phyloP scores from a whole-genome alignment of 2,329 filamentous ascomycete species.

The Penicillium psychrosexuale region DNA sequence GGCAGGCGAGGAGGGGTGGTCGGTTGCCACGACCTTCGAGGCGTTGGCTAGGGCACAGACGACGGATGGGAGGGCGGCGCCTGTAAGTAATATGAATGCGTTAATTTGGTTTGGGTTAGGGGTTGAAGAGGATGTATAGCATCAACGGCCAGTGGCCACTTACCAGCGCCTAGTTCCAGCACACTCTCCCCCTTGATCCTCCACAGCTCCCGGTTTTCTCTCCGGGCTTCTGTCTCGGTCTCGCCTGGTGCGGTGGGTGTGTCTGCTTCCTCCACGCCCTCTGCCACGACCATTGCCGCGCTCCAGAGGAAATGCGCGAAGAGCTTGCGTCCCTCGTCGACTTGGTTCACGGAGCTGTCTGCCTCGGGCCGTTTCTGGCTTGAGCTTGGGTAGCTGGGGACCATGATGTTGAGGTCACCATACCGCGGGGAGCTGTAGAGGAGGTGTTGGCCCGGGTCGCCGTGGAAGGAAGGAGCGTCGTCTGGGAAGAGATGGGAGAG shows the following conservation, averaged over 20 bases:
- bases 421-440: constrained; percentile 48
- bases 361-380: constrained; percentile 19
- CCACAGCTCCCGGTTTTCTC: constrained; percentile 32
- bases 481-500: constrained; percentile 56
- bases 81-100: constrained; percentile 19
- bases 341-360: constrained; percentile 14
- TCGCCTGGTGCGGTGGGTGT: not conserved
- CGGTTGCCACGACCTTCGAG: constrained; percentile 48
- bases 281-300: constrained; percentile 46
- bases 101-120: not conserved
- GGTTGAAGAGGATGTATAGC: not conserved
- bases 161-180: constrained; percentile 61
- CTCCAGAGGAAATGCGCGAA: constrained; percentile 63
- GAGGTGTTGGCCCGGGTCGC: constrained; percentile 51
- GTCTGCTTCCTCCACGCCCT: constrained; percentile 39
- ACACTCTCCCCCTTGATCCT: constrained; percentile 50
- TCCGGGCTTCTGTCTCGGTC: constrained; percentile 12
- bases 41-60: constrained; percentile 38
- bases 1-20: constrained; percentile 47
- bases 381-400: constrained; percentile 45
- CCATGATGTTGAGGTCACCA: constrained; percentile 41
- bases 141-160: constrained; percentile 26
- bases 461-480: constrained; percentile 54
- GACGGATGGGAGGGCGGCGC: constrained; percentile 43
- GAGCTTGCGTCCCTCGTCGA: constrained; percentile 50